Conservation (phyloP, 352 stramenopile species). For the Globisporangium orthogonon region DNA sequence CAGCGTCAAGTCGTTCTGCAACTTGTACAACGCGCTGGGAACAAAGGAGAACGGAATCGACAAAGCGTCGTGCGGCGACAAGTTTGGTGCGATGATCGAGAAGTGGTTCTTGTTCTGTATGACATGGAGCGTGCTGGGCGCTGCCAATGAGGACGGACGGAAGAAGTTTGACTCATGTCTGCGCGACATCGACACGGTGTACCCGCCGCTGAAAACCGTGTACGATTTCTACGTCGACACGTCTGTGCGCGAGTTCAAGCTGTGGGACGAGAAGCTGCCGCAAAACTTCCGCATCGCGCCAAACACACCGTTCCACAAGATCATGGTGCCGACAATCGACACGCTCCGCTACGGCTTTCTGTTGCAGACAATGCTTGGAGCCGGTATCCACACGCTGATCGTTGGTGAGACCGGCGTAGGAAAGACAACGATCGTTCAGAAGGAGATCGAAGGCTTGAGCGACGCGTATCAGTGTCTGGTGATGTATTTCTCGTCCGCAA, state of each 20-base stretch:
- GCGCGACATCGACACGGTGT: conserved; percentile 90
- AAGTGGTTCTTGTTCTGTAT: conserved; percentile 86
- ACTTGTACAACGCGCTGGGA: conserved; percentile 75
- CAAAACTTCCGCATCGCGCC: conserved; percentile 66
- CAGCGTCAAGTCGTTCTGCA: conserved; percentile 79
- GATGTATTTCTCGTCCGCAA: conserved; percentile 91
- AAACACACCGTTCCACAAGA: conserved; percentile 78
- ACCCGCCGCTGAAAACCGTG: conserved; percentile 87
- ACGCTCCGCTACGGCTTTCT: conserved; percentile 79
- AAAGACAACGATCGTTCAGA: conserved; percentile 84
- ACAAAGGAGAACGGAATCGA: conserved; percentile 70
- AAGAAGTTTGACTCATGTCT: conserved; percentile 86
- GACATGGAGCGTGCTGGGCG: conserved; percentile 83
- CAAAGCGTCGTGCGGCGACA: conserved; percentile 50
- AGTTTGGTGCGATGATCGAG: conserved; percentile 60
- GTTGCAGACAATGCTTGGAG: conserved; percentile 67
- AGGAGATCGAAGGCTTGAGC: conserved; percentile 73
- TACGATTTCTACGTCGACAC: conserved; percentile 93
- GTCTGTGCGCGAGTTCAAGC: conserved; percentile 65
- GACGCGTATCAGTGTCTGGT: conserved; percentile 72
- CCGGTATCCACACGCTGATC: conserved; percentile 80
- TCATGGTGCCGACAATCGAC: conserved; percentile 85
- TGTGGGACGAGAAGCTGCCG: conserved; percentile 81
- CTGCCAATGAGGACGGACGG: conserved; percentile 78
- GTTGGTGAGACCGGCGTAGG: conserved; percentile 87